Evolutionary conservation across 192 early-diverging fungal genomes (phyloP), one percentile per base, ranked within the genome.

Genomic region (Rhizophagus prolifer): DNA sequence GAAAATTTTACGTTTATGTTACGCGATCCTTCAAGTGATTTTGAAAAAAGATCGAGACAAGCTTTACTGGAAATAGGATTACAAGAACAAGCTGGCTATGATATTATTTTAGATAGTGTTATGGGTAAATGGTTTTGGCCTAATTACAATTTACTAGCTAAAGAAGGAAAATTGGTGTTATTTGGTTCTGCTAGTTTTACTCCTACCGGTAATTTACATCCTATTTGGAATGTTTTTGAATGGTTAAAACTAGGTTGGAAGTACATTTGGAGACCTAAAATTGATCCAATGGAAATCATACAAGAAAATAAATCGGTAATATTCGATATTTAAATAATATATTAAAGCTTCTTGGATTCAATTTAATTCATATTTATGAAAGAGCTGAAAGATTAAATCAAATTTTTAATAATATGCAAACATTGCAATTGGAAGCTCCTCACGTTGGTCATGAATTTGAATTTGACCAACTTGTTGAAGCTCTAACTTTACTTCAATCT

Each of bases 61-160:
- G 75, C 63, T 23, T 60, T 77, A 50, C 6, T 30, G 19, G n/a
- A 31, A 47, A 31, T 75, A 30, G 60, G 50, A 54, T 54, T 54
- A 21, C 50, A 41, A 19, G 41, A 66, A 58, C 46, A 50, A 34
- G 65, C 12, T 34, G 70, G 30, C 14, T 68, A 71, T 58, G 75
- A 77, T 41, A 50, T 77, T 8, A 41, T 77, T 8, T 59, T 77
- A 31, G 75, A 77, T 60, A 77, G 75, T 70, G 67, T 77, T 13
- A 77, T 77, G 75, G 75, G 75, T 25, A 46, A 77, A 6, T 77
- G 67, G 65, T 77, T 77, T 60, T 77, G 75, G 68, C 31, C 70
- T 6, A 72, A 72, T 72, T 72, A 72, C 59, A 58, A 58, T 23
- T 41, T 77, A 38, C 19, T 77, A 25, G n/a, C 23, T 13, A 77